Percentiles rank a stretch among this genome's conserved stretches.
These are phyloP conservation scores for Backusella tuberculispora DNA, from an alignment of 192 early-diverging fungal species.

Conservation along the genomic window DNA sequence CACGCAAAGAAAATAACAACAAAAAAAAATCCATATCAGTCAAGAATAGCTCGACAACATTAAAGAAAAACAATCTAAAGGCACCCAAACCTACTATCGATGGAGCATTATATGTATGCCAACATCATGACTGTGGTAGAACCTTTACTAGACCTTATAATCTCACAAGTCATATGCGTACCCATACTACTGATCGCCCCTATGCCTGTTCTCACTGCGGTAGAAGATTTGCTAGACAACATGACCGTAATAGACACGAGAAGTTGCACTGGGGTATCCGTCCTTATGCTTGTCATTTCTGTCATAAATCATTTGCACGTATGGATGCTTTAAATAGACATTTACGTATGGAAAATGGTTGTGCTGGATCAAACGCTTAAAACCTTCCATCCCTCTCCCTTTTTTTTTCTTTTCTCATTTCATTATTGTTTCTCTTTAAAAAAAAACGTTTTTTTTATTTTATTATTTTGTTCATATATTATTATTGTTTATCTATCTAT, in stretches of 20 bases:
- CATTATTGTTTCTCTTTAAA: neutral
- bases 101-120: conserved; percentile 19
- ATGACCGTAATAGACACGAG: conserved; percentile 85
- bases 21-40: neutral
- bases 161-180: conserved; percentile 74
- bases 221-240: conserved; percentile 83
- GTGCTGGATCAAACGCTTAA: conserved; percentile 17
- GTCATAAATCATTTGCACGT: conserved; percentile 74
- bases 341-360: conserved; percentile 39
- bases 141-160: conserved; percentile 79
- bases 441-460: too few species aligned
- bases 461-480: conserved; percentile 6
- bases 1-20: conserved; percentile 2
- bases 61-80: conserved; percentile 1
- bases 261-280: conserved; percentile 77
- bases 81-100: neutral
- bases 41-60: neutral
- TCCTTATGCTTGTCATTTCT: conserved; percentile 70
- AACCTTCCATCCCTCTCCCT: neutral
- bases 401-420: neutral
- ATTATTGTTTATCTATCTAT: neutral
- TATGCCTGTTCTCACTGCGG: conserved; percentile 73
- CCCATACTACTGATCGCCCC: conserved; percentile 75
- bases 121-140: conserved; percentile 57
- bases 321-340: conserved; percentile 77